Evolutionary conservation across 2,329 filamentous ascomycete genomes (phyloP).

Genomic region (Didymellaceae sp.): DNA sequence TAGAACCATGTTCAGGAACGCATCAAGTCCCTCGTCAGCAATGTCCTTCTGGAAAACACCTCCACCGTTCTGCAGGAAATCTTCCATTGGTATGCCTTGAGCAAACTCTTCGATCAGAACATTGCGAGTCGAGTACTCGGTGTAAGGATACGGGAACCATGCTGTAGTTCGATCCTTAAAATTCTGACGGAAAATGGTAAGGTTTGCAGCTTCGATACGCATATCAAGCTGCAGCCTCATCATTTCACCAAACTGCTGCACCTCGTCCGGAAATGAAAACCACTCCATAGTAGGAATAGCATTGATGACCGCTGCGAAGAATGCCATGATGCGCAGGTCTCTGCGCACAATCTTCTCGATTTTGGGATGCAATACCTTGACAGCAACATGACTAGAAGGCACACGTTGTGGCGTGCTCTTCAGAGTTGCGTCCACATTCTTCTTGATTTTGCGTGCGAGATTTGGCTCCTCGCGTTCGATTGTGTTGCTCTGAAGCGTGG

Average conservation of each 20-base stretch:
- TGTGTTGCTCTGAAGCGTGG: constrained; percentile 66
- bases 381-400: constrained; percentile 89
- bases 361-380: constrained; percentile 93
- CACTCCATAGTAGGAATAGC: constrained; percentile 93
- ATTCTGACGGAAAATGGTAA: constrained; percentile 85
- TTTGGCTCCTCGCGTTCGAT: constrained; percentile 60
- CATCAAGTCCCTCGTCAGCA: constrained; percentile 91
- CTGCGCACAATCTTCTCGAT: constrained; percentile 90
- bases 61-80: constrained; percentile 89
- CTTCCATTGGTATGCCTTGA: constrained; percentile 87
- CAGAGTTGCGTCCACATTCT: constrained; percentile 82
- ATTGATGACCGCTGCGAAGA: constrained; percentile 87
- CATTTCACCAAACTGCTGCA: constrained; percentile 94
- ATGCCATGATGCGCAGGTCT: constrained; percentile 90
- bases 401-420: constrained; percentile 86
- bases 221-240: constrained; percentile 97
- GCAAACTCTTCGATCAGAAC: constrained; percentile 96
- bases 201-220: constrained; percentile 90
- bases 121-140: constrained; percentile 88
- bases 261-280: constrained; percentile 94
- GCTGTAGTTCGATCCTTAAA: constrained; percentile 89
- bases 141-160: constrained; percentile 96
- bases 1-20: constrained; percentile 94
- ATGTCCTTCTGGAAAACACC: constrained; percentile 94
- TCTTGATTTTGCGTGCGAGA: constrained; percentile 72